Conservation (phyloP, 176 grass and related monocot species). For the Sorghum bicolor region DNA sequence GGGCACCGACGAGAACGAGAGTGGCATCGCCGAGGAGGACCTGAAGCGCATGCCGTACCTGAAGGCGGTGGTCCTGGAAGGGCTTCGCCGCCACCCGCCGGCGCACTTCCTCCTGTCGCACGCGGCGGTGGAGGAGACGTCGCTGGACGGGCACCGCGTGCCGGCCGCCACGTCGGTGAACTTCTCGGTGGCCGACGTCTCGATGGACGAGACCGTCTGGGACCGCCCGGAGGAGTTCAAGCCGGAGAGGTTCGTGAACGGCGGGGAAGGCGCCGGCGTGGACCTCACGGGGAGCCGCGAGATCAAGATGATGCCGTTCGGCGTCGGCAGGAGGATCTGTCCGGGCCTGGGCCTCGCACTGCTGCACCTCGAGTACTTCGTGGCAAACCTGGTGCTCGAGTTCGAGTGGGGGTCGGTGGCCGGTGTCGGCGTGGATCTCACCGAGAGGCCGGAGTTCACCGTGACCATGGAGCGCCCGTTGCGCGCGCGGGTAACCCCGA, state of each 20-base stretch:
- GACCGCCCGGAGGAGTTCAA: slow-evolving; percentile 17
- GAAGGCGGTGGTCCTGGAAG: slow-evolving; percentile 34
- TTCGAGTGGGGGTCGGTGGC: slow-evolving; percentile 37
- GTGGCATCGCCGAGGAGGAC: not conserved
- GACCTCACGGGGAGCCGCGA: slow-evolving; percentile 32
- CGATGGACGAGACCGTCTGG: slow-evolving; percentile 22
- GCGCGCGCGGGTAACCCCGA: slow-evolving; percentile 7
- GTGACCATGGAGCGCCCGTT: slow-evolving; percentile 36
- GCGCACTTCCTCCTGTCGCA: slow-evolving; percentile 45
- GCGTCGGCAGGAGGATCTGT: slow-evolving; percentile 39
- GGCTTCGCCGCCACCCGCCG: slow-evolving; percentile 34
- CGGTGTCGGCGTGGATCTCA: slow-evolving; percentile 23
- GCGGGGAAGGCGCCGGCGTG: slow-evolving; percentile 25
- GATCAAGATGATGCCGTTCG: slow-evolving; percentile 51
- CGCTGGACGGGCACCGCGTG: slow-evolving; percentile 18
- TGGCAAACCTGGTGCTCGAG: slow-evolving; percentile 41
- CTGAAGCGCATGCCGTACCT: slow-evolving; percentile 9
- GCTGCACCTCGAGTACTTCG: slow-evolving; percentile 43
- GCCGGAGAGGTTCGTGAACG: slow-evolving; percentile 24
- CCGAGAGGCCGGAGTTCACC: slow-evolving; percentile 50
- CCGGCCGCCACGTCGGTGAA: slow-evolving; percentile 21
- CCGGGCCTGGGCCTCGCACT: slow-evolving; percentile 26
- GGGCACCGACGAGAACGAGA: not conserved
- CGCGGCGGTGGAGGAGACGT: slow-evolving; percentile 6
- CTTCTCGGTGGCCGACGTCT: slow-evolving; percentile 33